phyloP scores from a whole-genome alignment of 106 monocot genomes.

The Agapanthus africanus region DNA sequence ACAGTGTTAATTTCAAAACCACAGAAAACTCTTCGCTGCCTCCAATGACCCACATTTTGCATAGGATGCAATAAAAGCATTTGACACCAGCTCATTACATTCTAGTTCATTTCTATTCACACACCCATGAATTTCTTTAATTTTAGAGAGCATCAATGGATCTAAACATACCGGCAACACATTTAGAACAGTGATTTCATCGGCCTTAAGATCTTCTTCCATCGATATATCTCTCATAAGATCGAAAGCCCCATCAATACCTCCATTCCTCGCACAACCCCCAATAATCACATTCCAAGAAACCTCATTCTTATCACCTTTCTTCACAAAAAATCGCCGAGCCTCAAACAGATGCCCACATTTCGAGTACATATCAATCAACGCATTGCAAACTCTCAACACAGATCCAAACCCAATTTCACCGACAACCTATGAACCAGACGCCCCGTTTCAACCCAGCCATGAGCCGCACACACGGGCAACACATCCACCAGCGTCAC shows the following conservation, averaged over 20 bases:
- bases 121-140: constrained; percentile 62
- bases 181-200: constrained; percentile 64
- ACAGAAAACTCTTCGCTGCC: constrained; percentile 30
- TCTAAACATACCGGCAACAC: constrained; percentile 35
- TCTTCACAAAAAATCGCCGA: constrained; percentile 19
- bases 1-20: constrained; percentile 28
- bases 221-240: constrained; percentile 31
- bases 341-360: constrained; percentile 41
- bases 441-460: constrained; percentile 51
- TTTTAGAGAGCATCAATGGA: constrained; percentile 13
- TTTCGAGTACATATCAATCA: constrained; percentile 61
- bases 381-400: constrained; percentile 44
- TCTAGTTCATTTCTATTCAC: constrained; percentile 36
- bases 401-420: constrained; percentile 26
- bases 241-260: constrained; percentile 20
- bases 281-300: constrained; percentile 70
- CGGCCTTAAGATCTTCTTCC: constrained; percentile 18
- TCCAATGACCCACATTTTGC: constrained; percentile 48
- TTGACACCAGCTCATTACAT: constrained; percentile 36
- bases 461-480: constrained; percentile 36
- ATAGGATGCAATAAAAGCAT: constrained; percentile 60
- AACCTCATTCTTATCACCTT: constrained; percentile 29
- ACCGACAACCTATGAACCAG: constrained; percentile 39
- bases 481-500: constrained; percentile 46
- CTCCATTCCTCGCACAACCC: constrained; percentile 51